Evolutionary conservation across 495 filamentous ascomycete species (phyloP), one percentile per base, ranked within the genome.

Genomic region (Elaphomyces granulatus): DNA sequence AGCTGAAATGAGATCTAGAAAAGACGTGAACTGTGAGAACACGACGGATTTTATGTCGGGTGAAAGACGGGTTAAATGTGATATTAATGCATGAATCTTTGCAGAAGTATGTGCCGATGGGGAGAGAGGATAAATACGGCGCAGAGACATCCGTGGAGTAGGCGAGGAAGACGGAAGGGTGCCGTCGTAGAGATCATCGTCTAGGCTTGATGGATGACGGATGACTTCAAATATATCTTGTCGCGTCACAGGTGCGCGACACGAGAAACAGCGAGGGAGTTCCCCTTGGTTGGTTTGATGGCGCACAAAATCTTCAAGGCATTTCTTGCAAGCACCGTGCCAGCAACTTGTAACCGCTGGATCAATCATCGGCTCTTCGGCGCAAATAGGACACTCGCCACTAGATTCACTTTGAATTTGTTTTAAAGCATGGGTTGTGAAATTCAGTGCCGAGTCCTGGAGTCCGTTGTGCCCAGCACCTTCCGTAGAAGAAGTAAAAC

Each of bases 1-100:
- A 0, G 83, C 78, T 38, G 81, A 75, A 51, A 98, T 86, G 9
- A 96, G 76, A 48, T 88, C 80, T 39, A 98, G 76, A 59, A 96
- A 98, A 1, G 86, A 87, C 8, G 90, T 98, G 57, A 98, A 98
- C 58, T 98, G 90, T 45, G 79, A 85, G 62, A 98, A 96, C 37
- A 96, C 77, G 31, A 94, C 85, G 19, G 81, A 83, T 66, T 95
- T 95, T n/a, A 77, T 81, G 32, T 59, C 65, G 0, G 81, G 70
- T 7, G 81, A 75, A 3, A 90, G 54, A 17, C 67, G 58, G 32
- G 76, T 74, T 8, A 98, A 74, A 37, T 85, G 76, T 34, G 66
- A 69, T 54, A 94, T 70, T 3, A 98, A 65, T 1, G 83, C 67
- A 18, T 80, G 74, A 41, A 94, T 80, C 58, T 98, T 98, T 26